Conservation (phyloP, 805 yeast species). For the Novakomyces olei region DNA sequence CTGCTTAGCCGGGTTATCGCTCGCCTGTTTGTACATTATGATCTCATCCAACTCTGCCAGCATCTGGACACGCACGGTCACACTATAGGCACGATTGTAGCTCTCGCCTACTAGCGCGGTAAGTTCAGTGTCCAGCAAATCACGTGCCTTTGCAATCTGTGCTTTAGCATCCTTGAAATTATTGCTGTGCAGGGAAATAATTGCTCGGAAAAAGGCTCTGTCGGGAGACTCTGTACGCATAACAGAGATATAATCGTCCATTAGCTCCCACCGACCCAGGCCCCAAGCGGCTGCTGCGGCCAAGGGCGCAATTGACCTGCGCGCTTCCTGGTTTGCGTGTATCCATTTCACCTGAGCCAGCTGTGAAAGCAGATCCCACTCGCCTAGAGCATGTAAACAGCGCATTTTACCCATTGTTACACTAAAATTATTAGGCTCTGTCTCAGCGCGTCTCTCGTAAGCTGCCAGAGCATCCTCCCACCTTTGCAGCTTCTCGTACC, state of each 20-base stretch:
- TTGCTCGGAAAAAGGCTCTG: slow-evolving; percentile 82
- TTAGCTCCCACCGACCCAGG: slow-evolving; percentile 83
- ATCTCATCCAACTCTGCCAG: slow-evolving; percentile 91
- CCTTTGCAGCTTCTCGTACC: slow-evolving; percentile 90
- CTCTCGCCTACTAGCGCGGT: slow-evolving; percentile 90
- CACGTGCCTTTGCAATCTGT: slow-evolving; percentile 70
- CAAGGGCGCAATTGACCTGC: slow-evolving; percentile 75
- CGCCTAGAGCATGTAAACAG: slow-evolving; percentile 94
- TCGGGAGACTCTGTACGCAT: slow-evolving; percentile 89
- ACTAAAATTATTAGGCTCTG: slow-evolving; percentile 43
- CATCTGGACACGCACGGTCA: slow-evolving; percentile 92
- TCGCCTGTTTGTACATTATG: slow-evolving; percentile 64
- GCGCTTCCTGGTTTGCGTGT: slow-evolving; percentile 44
- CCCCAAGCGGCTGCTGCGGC: slow-evolving; percentile 99
- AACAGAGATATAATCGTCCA: slow-evolving; percentile 74
- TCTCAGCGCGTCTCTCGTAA: slow-evolving; percentile 50
- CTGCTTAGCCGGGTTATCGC: slow-evolving; percentile 63
- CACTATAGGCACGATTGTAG: slow-evolving; percentile 89
- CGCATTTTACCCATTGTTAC: slow-evolving; percentile 95
- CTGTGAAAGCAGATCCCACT: slow-evolving; percentile 82
- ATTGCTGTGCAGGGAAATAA: slow-evolving; percentile 63
- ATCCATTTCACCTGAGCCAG: slow-evolving; percentile 76
- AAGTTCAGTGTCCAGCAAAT: slow-evolving; percentile 71
- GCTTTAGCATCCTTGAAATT: slow-evolving; percentile 60
- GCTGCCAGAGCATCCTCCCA: slow-evolving; percentile 97